Conservation (phyloP, 2,329 filamentous ascomycete species). For the Paracorniculantispora psalliotae region DNA sequence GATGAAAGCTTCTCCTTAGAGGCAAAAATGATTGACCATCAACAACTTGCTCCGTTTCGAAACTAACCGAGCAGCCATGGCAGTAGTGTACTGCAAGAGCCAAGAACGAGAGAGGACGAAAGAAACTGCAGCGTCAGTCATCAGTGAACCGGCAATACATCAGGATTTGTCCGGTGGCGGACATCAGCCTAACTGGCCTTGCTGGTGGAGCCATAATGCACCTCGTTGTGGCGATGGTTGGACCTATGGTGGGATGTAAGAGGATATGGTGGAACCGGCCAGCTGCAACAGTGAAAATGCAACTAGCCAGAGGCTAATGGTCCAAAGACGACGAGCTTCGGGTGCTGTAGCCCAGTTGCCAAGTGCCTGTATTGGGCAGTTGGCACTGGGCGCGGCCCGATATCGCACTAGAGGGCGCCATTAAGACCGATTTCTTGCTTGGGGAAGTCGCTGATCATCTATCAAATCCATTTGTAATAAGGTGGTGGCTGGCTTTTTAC, state of each 20-base stretch:
- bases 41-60: neutral
- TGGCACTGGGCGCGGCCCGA: neutral
- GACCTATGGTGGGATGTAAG: neutral
- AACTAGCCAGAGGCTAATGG: neutral
- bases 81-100: neutral
- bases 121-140: neutral
- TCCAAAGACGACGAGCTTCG: neutral
- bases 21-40: neutral
- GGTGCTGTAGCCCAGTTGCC: neutral
- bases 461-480: no score
- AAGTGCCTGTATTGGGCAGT: neutral
- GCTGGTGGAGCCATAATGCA: neutral
- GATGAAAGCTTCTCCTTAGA: neutral
- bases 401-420: conserved; percentile 5
- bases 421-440: neutral
- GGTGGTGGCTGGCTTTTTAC: neutral
- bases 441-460: neutral
- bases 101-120: neutral
- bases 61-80: neutral
- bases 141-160: conserved; percentile 4
- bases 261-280: conserved; percentile 1
- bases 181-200: neutral
- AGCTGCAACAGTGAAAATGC: neutral
- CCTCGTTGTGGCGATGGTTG: neutral
- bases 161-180: neutral